Conservation (phyloP, 306 rosid genomes). For the Prunus davidiana region DNA sequence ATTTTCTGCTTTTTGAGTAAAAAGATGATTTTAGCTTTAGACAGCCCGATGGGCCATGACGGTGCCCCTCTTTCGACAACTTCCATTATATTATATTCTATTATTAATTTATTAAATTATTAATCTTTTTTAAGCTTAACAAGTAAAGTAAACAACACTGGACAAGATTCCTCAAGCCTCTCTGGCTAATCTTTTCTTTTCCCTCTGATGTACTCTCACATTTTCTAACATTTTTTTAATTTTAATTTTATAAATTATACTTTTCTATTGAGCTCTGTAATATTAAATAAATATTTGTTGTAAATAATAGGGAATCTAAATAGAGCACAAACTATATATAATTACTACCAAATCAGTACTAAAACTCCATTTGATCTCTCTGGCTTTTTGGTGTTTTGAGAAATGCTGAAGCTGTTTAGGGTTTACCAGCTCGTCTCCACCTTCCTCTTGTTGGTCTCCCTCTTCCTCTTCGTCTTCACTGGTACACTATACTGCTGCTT, state of each 20-base stretch:
- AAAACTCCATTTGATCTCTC: not conserved
- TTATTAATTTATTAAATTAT: not conserved
- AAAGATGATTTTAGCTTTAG: not conserved
- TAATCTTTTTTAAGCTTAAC: not conserved
- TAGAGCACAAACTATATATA: slow-evolving; percentile 2
- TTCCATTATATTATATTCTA: not conserved
- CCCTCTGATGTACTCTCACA: not conserved
- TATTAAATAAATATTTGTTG: not conserved
- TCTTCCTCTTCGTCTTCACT: slow-evolving; percentile 23
- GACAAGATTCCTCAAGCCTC: not conserved
- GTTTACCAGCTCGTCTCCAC: slow-evolving; percentile 29
- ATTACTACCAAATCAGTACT: not conserved
- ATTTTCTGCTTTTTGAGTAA: not conserved
- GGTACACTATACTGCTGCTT: slow-evolving; percentile 12
- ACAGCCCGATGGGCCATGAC: not conserved
- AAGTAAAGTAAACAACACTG: not conserved
- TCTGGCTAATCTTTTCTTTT: not conserved
- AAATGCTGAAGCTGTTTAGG: slow-evolving; percentile 50
- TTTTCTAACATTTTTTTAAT: not conserved
- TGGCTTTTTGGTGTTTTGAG: not conserved
- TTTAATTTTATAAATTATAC: not conserved
- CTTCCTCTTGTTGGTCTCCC: slow-evolving; percentile 21
- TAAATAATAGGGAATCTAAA: not conserved
- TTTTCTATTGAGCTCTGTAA: not conserved
- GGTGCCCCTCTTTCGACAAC: not conserved